phyloP scores from a whole-genome alignment of 768 basidiomycete genomes.

The Boletus eberwhitei region DNA sequence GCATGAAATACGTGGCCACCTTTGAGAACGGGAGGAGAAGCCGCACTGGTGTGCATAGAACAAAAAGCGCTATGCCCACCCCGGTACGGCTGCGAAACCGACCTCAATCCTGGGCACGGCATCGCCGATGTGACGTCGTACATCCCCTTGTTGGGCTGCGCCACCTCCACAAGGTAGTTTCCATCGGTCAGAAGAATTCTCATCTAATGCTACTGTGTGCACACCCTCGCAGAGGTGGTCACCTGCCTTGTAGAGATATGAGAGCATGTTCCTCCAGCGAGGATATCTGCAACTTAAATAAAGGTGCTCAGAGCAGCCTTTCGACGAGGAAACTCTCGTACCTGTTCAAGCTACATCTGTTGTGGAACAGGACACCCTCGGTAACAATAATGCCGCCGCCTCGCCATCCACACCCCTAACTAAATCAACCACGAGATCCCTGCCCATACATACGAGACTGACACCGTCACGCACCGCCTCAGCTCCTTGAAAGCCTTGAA shows the following conservation, averaged over 20 bases:
- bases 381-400: neutral
- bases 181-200: neutral
- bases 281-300: neutral
- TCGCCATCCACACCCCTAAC: neutral
- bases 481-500: too few species aligned
- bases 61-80: neutral
- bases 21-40: too few species aligned
- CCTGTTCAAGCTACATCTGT: neutral
- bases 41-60: too few species aligned
- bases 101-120: neutral
- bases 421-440: neutral
- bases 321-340: neutral
- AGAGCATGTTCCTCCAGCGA: neutral
- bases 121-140: too few species aligned
- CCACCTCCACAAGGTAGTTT: neutral
- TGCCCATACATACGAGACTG: neutral
- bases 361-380: neutral
- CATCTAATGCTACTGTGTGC: neutral
- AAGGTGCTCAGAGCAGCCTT: neutral
- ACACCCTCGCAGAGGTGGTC: too few species aligned
- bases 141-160: too few species aligned
- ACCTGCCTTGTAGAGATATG: too few species aligned
- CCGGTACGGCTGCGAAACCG: neutral
- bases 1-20: too few species aligned
- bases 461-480: neutral